These are phyloP conservation scores for Diaporthe velutina DNA, from an alignment of 2,329 filamentous ascomycete genomes.

Conservation along the genomic window DNA sequence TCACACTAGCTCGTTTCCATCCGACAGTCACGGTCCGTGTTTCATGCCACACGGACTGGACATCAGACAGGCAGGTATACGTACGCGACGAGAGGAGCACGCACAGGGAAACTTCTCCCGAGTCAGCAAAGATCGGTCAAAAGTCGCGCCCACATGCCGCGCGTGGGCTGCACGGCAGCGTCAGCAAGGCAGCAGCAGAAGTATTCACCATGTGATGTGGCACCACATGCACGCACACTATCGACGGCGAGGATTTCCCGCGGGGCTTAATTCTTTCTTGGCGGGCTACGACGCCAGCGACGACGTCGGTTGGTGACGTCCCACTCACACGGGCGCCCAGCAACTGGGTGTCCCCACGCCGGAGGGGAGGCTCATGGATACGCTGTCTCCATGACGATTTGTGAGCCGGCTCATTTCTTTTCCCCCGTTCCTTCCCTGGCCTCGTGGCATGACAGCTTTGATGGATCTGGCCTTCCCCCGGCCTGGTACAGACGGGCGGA, in stretches of 20 bases:
- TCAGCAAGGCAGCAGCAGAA: slow-evolving; percentile 19
- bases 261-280: not conserved
- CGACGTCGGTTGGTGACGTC: slow-evolving; percentile 21
- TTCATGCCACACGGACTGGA: slow-evolving; percentile 5
- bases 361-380: not conserved
- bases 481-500: not conserved
- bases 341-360: not conserved
- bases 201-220: not conserved
- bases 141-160: slow-evolving; percentile 21
- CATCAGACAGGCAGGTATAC: not conserved
- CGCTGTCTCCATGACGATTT: slow-evolving; percentile 7
- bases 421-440: not conserved
- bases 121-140: slow-evolving; percentile 1
- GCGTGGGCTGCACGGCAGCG: slow-evolving; percentile 10
- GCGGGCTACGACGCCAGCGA: slow-evolving; percentile 12
- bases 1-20: slow-evolving; percentile 18
- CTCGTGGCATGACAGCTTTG: slow-evolving; percentile 9
- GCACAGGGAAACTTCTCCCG: not conserved
- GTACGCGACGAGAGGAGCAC: not conserved
- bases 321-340: not conserved
- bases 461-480: not conserved
- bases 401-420: not conserved
- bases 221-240: slow-evolving; percentile 1
- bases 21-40: slow-evolving; percentile 13
- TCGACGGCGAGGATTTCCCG: slow-evolving; percentile 14